Percentiles rank a stretch among this genome's conserved stretches.
Conservation (phyloP, 257 asterid species). For the Solanum pinnatisectum region DNA sequence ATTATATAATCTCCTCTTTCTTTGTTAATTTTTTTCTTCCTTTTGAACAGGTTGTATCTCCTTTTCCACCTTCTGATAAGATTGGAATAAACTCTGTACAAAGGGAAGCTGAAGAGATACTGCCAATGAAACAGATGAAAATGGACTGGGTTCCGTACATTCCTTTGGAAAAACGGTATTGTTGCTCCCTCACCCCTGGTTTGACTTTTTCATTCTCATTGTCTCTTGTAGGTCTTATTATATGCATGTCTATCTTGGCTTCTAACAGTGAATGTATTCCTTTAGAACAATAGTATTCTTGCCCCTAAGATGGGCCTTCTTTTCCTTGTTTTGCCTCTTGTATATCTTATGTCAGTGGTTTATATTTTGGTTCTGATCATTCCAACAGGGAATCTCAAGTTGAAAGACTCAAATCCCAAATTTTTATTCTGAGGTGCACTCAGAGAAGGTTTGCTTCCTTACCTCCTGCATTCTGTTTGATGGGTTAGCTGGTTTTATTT, state of each 20-base stretch:
- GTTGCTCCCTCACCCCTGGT: background rate
- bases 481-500: background rate
- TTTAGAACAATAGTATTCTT: background rate
- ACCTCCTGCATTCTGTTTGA: background rate
- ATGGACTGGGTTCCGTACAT: slow-evolving; percentile 99
- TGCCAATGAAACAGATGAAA: slow-evolving; percentile 98
- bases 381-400: slow-evolving; percentile 73
- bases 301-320: background rate
- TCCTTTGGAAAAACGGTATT: slow-evolving; percentile 70
- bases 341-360: background rate
- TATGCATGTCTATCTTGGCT: background rate
- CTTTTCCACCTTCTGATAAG: slow-evolving; percentile 98
- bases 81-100: slow-evolving; percentile 94
- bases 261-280: background rate
- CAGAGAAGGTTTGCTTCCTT: slow-evolving; percentile 64
- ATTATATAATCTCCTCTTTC: background rate
- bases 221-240: background rate
- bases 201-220: background rate
- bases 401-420: slow-evolving; percentile 81
- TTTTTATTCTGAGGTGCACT: slow-evolving; percentile 70
- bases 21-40: background rate
- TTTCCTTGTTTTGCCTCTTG: background rate
- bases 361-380: background rate
- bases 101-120: slow-evolving; percentile 84
- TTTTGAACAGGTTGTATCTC: slow-evolving; percentile 64